phyloP scores from a whole-genome alignment of 2,329 filamentous ascomycete species.

The Alternaria arbusti region DNA sequence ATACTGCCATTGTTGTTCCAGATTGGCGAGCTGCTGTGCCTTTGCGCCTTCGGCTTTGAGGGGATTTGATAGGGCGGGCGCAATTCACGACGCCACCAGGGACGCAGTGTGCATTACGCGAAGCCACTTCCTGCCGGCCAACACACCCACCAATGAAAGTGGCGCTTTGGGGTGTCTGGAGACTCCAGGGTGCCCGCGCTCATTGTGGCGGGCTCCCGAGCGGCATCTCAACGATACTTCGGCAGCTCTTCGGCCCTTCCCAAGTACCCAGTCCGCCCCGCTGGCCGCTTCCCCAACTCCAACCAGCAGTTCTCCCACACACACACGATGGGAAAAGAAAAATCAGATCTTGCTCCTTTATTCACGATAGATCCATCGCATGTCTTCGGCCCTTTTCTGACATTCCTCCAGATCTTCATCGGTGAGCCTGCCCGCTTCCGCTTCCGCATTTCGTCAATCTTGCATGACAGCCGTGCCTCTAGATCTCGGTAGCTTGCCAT shows the following conservation, averaged over 20 bases:
- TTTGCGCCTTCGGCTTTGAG: neutral
- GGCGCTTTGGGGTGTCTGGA: neutral
- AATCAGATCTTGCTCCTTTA: constrained; percentile 7
- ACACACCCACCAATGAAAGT: neutral
- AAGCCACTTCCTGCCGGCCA: neutral
- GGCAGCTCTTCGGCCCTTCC: neutral
- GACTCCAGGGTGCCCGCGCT: neutral
- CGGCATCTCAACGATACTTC: constrained; percentile 7
- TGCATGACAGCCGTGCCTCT: constrained; percentile 10
- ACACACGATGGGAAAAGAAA: constrained; percentile 11
- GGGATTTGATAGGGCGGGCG: constrained; percentile 2
- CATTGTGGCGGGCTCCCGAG: neutral
- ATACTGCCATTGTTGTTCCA: constrained; percentile 1
- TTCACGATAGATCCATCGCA: constrained; percentile 5
- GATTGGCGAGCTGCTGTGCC: constrained; percentile 14
- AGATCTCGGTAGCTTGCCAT: constrained; percentile 14
- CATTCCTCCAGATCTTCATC: constrained; percentile 7
- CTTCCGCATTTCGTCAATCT: constrained; percentile 17
- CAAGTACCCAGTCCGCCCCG: neutral
- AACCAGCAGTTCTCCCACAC: constrained; percentile 1
- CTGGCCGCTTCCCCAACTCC: constrained; percentile 12
- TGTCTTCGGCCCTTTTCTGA: constrained; percentile 4
- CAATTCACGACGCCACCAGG: neutral
- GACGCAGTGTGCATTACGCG: neutral
- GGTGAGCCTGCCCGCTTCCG: constrained; percentile 16